Evolutionary conservation across 179 eudicot species (phyloP).

Genomic region (Kewa caespitosa): DNA sequence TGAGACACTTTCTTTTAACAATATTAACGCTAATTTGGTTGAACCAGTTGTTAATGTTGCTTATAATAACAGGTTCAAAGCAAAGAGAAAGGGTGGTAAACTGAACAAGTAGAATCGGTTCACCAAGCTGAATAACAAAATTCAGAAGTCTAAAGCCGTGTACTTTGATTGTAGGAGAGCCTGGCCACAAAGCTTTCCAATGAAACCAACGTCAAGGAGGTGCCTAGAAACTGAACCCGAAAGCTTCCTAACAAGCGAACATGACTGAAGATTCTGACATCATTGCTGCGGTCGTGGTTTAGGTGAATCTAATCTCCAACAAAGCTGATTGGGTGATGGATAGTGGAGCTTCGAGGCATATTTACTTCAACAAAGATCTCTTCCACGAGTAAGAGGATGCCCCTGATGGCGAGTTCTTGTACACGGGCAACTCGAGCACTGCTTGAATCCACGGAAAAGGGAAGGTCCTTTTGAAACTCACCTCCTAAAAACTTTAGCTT

Average conservation of each 20-base stretch:
- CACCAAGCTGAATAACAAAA: neutral
- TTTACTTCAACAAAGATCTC: neutral
- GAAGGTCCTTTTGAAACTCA: slow-evolving; percentile 1
- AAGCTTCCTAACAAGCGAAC: neutral
- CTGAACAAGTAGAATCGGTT: neutral
- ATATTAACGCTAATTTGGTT: neutral
- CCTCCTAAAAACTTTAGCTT: neutral
- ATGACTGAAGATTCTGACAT: neutral
- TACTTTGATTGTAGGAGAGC: neutral
- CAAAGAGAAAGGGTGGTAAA: neutral
- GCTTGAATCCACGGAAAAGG: too few relatives aligned
- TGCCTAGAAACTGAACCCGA: neutral
- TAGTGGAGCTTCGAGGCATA: neutral
- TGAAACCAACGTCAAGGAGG: neutral
- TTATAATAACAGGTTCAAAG: neutral
- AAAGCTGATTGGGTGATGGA: slow-evolving; percentile 4
- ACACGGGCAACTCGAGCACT: too few relatives aligned
- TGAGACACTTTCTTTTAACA: neutral
- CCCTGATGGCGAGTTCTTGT: too few relatives aligned
- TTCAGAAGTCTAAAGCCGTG: neutral
- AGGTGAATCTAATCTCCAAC: neutral
- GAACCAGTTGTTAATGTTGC: neutral
- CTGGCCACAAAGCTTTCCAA: slow-evolving; percentile 3
- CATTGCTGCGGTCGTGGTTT: neutral
- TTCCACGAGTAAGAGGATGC: neutral